phyloP scores from a whole-genome alignment of 768 basidiomycete genomes.

The Pluteus cervinus region DNA sequence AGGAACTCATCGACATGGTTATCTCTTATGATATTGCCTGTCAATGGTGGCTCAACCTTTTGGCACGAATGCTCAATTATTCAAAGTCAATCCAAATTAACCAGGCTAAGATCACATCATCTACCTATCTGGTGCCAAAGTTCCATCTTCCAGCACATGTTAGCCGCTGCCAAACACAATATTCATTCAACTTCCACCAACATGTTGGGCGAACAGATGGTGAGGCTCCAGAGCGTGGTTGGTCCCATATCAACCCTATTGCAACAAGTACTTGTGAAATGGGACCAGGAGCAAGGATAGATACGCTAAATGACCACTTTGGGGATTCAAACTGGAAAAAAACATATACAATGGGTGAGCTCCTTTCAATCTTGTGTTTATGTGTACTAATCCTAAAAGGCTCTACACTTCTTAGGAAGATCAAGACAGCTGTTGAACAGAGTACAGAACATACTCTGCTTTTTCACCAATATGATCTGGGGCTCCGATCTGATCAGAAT shows the following conservation, averaged over 20 bases:
- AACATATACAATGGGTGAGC: slow-evolving; percentile 16
- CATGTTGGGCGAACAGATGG: slow-evolving; percentile 33
- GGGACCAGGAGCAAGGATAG: slow-evolving; percentile 20
- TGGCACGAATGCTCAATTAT: slow-evolving; percentile 10
- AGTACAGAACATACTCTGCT: no score
- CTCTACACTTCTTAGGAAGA: slow-evolving; percentile 3
- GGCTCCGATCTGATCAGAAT: no score
- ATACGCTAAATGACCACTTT: slow-evolving; percentile 30
- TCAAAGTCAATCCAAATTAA: slow-evolving; percentile 1
- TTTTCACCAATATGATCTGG: slow-evolving; percentile 6
- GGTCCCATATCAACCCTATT: slow-evolving; percentile 19
- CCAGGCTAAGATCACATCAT: neutral
- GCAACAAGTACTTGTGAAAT: slow-evolving; percentile 31
- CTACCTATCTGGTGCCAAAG: neutral
- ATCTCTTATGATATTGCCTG: slow-evolving; percentile 28
- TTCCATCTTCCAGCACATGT: slow-evolving; percentile 3
- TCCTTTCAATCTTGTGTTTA: slow-evolving; percentile 11
- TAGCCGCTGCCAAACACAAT: neutral
- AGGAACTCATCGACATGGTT: slow-evolving; percentile 7
- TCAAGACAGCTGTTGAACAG: slow-evolving; percentile 6
- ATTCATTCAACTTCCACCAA: slow-evolving; percentile 17
- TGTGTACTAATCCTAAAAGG: slow-evolving; percentile 7
- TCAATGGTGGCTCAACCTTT: slow-evolving; percentile 19
- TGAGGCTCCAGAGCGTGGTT: slow-evolving; percentile 27
- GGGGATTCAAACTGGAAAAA: slow-evolving; percentile 30